Conservation (phyloP, 225 moss, liverwort and hornwort genomes). For the Ulota crispa region DNA sequence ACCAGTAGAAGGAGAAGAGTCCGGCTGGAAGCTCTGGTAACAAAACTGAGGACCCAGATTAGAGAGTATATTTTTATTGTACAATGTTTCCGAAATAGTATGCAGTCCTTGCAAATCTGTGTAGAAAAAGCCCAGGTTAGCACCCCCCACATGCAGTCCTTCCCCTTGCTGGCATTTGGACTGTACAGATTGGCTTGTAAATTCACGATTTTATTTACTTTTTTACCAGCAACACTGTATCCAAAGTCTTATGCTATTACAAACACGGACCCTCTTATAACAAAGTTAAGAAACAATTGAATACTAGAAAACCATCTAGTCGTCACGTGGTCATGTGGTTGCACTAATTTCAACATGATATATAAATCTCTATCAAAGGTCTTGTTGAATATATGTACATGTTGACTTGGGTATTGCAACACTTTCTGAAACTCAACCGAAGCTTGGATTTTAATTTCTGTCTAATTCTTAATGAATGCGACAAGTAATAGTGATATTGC, state of each 20-base stretch:
- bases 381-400: background rate
- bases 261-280: background rate
- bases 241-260: background rate
- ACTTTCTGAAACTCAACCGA: background rate
- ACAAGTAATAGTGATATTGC: background rate
- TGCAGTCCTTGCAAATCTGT: constrained; percentile 22
- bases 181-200: constrained; percentile 30
- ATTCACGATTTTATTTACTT: constrained; percentile 15
- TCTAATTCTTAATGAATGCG: background rate
- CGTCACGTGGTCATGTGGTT: background rate
- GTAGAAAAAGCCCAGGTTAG: constrained; percentile 9
- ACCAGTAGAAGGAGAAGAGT: constrained; percentile 17
- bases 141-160: constrained; percentile 7
- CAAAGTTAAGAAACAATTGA: background rate
- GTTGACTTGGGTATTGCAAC: background rate
- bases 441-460: background rate
- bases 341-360: background rate
- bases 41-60: background rate
- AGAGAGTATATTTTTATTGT: background rate
- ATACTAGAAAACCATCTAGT: background rate
- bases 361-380: background rate
- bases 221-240: constrained; percentile 4
- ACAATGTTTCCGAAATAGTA: constrained; percentile 18
- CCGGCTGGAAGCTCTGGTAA: constrained; percentile 55
- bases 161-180: background rate